Base-by-base conservation (phyloP, 257 asterid genomes). In the Scutellaria galericulata region DNA sequence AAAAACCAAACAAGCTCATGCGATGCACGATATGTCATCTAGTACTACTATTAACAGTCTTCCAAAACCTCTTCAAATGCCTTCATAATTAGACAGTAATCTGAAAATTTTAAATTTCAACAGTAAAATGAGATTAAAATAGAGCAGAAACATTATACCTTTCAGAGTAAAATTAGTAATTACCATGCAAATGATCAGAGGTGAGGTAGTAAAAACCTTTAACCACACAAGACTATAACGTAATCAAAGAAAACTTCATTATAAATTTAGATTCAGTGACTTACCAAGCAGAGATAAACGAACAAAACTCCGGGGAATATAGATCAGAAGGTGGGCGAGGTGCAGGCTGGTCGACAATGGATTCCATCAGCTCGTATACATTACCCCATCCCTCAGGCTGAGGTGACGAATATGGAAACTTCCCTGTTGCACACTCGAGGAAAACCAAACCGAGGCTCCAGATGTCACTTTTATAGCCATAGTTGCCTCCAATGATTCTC, bases 401-500 rank as follows among this genome's bases (percentile, higher is more conserved):
- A 7, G 98, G 98, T 45, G 99, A 82, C 56, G 87, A 68, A 81
- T 95, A 95, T 14, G 99, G 96, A 78, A 92, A 95, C 39, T 82
- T 75, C 51, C 99, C 99, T 0, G 86, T 82, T 41, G 98, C 97
- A 78, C 95, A 90, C 85, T 95, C 98, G 0, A 95, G 96, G 64
- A 95, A 76, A 78, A 95, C 98, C 78, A 95, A 81, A 66, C 99
- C 99, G 51, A 95, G 88, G 83, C 98, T 92, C 98, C 99, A 92
- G 63, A 95, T 87, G 83, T 95, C 99, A 64, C 98, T 90, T 78
- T 84, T 81, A 82, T 90, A 95, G 46, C 95, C 96, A 69, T 95
- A 83, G 84, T 63, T 85, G 68, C 83, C 78, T 75, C 97, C 99
- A 20, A 61, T 56, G 69, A 95, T 95, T 78, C 99, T 90, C 90